Evolutionary conservation across 176 grass and related monocot genomes (phyloP).

Genomic region (Hsuehochloa calcarea): DNA sequence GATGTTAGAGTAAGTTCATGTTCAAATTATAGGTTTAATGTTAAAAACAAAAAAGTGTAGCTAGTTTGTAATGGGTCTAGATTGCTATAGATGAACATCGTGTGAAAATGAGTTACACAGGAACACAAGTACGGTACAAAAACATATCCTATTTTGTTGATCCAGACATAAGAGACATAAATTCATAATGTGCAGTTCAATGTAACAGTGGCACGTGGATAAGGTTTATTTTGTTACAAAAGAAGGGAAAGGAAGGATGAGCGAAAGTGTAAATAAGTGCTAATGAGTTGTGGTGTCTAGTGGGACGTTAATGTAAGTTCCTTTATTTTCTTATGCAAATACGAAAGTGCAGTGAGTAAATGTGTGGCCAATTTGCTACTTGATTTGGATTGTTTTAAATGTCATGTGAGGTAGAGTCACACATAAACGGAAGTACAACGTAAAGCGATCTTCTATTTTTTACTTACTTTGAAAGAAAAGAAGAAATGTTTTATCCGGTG

Average conservation of each 20-base stretch:
- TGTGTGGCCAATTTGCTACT: background rate
- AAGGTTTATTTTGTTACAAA: too few relatives aligned
- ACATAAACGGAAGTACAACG: background rate
- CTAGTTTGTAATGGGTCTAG: background rate
- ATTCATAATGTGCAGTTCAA: too few relatives aligned
- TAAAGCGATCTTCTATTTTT: background rate
- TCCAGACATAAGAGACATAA: background rate
- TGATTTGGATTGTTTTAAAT: background rate
- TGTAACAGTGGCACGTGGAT: too few relatives aligned
- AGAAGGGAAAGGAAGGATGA: too few relatives aligned
- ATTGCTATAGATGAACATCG: background rate
- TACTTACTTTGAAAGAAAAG: background rate
- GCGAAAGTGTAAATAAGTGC: too few relatives aligned
- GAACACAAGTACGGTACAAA: background rate
- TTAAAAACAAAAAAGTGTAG: background rate
- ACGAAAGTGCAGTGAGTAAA: background rate
- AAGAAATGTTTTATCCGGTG: background rate
- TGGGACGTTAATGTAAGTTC: too few relatives aligned
- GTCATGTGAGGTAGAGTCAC: background rate
- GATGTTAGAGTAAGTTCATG: too few relatives aligned
- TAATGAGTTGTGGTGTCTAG: too few relatives aligned
- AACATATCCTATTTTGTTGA: background rate
- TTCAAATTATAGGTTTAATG: background rate
- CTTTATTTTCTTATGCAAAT: too few relatives aligned
- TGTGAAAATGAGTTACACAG: background rate